phyloP scores from a whole-genome alignment of 2,329 filamentous ascomycete species.

The Cordyceps javanica region DNA sequence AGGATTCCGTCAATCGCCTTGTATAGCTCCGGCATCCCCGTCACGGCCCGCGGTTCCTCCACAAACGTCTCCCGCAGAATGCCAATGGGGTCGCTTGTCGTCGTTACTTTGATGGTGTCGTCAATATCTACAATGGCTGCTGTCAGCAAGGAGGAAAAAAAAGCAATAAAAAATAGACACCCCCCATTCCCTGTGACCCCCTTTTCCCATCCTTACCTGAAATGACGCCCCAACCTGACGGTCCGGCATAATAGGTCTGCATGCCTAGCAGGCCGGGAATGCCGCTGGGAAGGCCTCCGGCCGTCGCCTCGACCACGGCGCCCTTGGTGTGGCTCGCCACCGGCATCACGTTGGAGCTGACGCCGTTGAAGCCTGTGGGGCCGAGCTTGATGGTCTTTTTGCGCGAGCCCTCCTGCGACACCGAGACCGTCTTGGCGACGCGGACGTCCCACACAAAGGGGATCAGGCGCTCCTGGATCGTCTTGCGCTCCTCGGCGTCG shows the following conservation, averaged over 20 bases:
- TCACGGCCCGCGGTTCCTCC: slow-evolving; percentile 62
- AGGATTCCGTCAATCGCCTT: slow-evolving; percentile 72
- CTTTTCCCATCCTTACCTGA: slow-evolving; percentile 45
- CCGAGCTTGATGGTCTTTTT: slow-evolving; percentile 49
- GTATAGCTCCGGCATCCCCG: slow-evolving; percentile 70
- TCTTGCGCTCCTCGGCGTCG: slow-evolving; percentile 50
- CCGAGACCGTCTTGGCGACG: slow-evolving; percentile 61
- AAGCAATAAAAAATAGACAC: no score
- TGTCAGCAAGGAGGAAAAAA: slow-evolving; percentile 15
- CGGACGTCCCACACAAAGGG: slow-evolving; percentile 75
- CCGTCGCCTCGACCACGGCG: slow-evolving; percentile 38
- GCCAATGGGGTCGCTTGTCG: slow-evolving; percentile 71
- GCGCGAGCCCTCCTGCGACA: slow-evolving; percentile 43
- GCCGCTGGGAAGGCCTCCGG: slow-evolving; percentile 41
- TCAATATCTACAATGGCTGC: slow-evolving; percentile 66
- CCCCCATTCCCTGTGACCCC: no score
- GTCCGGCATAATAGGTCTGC: slow-evolving; percentile 67
- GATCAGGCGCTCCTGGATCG: slow-evolving; percentile 61
- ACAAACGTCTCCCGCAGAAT: slow-evolving; percentile 82
- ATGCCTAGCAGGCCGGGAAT: slow-evolving; percentile 53
- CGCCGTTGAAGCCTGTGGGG: slow-evolving; percentile 65
- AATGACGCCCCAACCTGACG: slow-evolving; percentile 77
- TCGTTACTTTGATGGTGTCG: slow-evolving; percentile 84
- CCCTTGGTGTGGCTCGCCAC: slow-evolving; percentile 44
- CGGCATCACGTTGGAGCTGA: slow-evolving; percentile 57